Base-by-base conservation (phyloP, 1,284 basidiomycete species). In the Rhodofomes roseus region DNA sequence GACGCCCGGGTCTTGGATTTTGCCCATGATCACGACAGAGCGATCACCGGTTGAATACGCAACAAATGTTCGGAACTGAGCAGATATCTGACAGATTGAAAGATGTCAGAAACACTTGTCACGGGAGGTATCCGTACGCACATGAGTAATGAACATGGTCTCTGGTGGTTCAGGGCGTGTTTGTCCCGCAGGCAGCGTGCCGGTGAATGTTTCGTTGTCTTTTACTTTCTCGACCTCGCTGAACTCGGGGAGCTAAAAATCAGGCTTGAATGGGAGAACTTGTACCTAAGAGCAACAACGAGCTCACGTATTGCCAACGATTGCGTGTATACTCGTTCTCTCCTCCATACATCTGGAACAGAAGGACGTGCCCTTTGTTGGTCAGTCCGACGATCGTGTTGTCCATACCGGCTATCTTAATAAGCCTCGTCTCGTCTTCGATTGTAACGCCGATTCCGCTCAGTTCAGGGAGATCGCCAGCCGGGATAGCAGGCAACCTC, bases 51-150 rank as follows among this genome's bases (percentile, higher is more conserved):
- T 86, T 1, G 92, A 92, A 72, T 95, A 96, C 0, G 87, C 90
- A 50, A 89, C 85, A 70, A 96, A 92, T 25, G 85, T 86, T 54
- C 78, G 66, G 74, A 89, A 95, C 65, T 93, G 88, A 2, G 91
- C 94, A n/a, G 93, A 87, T 58, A 96, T 85, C 88, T 96, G 72
- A 31, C 27, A 36, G n/a, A n/a, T n/a, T n/a, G n/a, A n/a, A n/a
- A n/a, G n/a, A n/a, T n/a, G n/a, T n/a, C n/a, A n/a, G n/a, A n/a
- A n/a, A n/a, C n/a, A n/a, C n/a, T n/a, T n/a, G n/a, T n/a, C n/a
- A n/a, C n/a, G 20, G 20, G 1, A n/a, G 18, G 34, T 8, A n/a
- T 6, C 7, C 25, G 20, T 6, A 43, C 60, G 25, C n/a, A 56
- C 60, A 41, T 61, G 60, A 25, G 57, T 58, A 40, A 61, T 61